These are phyloP conservation scores for Setaria viridis DNA, from an alignment of 202 grass and related monocot species.

Conservation along the genomic window DNA sequence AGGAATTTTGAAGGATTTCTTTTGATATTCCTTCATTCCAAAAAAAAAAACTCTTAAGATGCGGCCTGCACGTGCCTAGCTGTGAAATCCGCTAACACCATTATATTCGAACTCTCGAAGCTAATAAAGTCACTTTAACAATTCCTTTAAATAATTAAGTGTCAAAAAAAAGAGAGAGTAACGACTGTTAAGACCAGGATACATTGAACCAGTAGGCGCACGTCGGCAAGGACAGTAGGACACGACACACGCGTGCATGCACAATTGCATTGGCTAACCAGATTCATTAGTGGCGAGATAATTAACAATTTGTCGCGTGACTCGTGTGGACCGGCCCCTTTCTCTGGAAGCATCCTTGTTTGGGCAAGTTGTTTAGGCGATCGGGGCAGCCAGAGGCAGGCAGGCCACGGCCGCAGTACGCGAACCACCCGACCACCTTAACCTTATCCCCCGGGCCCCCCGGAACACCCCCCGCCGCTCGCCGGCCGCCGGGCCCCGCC, in stretches of 20 bases:
- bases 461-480: too few relatives aligned
- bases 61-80: too few relatives aligned
- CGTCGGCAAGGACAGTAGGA: background rate
- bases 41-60: too few relatives aligned
- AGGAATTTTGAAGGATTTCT: too few relatives aligned
- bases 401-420: background rate
- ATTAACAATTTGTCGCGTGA: background rate
- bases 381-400: background rate
- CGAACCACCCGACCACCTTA: conserved; percentile 2
- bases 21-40: too few relatives aligned
- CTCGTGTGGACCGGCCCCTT: background rate
- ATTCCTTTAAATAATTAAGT: too few relatives aligned
- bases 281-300: background rate
- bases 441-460: background rate
- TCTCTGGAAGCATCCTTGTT: conserved; percentile 15
- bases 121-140: too few relatives aligned
- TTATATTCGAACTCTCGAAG: too few relatives aligned
- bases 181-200: background rate
- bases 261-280: background rate
- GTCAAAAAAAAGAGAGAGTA: too few relatives aligned
- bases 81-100: too few relatives aligned
- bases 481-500: background rate
- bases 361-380: background rate
- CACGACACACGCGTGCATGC: background rate
- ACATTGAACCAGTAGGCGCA: background rate